Evolutionary conservation across 2,329 filamentous ascomycete genomes (phyloP), one percentile per base, ranked within the genome.

Genomic region (Cryphonectria nitschkei): DNA sequence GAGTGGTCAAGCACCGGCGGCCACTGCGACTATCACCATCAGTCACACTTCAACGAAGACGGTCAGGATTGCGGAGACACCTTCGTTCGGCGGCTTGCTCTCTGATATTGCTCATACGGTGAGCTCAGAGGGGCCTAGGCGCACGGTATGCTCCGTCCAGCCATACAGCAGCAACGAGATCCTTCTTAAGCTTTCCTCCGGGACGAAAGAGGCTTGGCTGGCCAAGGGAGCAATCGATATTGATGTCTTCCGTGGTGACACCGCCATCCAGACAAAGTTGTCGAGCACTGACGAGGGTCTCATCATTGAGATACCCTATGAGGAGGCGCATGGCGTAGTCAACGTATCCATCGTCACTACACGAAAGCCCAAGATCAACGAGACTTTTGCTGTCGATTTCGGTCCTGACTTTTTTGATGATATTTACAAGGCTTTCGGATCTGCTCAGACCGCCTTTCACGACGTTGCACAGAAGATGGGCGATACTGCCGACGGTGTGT

Each of bases 351-450:
- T 92, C 50, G 82, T 85, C 68, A 89, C 89, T 0, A 87, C 83
- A 19, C 87, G 84, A 69, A 87, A 86, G 72, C 89, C 89, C 34
- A 87, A 84, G 77, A 83, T 90, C 73, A 87, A 87, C 75, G 88
- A 90, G 79, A 86, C 85, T 0, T 88, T 90, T 77, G 84, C 85
- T 54, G 80, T 91, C 41, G 85, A 90, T 76, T 89, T 91, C 77
- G 87, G 88, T 63, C 84, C 80, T 76, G 80, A 83, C 32, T 81
- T 81, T 58, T 76, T 86, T 9, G 80, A 79, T 11, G 80, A 81
- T 54, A 82, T 82, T 11, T 56, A 39, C 58, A 52, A 54, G 32
- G 61, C 61, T 32, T 37, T 65, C 3, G 26, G 26, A 6, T 65
- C 63, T 32, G 61, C 67, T 26, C 67, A 64, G 43, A n/a, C 22